These are phyloP conservation scores for Eimeria praecox DNA, from an alignment of 169 alveolate species.

Conservation along the genomic window DNA sequence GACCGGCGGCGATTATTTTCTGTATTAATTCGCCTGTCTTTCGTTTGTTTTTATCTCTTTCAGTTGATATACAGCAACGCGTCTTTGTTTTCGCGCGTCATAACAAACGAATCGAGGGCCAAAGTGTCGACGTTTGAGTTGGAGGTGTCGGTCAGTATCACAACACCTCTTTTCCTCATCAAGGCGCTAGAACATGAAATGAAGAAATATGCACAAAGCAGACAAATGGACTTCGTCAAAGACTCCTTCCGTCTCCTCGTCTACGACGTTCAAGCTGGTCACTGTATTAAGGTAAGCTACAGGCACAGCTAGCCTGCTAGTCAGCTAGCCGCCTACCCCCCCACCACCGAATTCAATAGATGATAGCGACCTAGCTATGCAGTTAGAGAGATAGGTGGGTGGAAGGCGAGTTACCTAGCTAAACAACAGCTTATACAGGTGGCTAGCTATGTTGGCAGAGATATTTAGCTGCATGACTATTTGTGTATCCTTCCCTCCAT, in stretches of 20 bases:
- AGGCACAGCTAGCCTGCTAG: neutral
- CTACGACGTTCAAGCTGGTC: conserved; percentile 55
- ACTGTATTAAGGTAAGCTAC: conserved; percentile 45
- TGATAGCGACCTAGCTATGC: neutral
- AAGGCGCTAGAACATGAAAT: conserved; percentile 33
- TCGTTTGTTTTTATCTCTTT: neutral
- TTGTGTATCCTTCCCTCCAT: too few species aligned
- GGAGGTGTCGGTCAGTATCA: conserved; percentile 6
- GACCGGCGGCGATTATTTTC: neutral
- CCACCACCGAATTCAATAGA: neutral
- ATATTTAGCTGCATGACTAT: too few species aligned
- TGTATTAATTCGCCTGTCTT: neutral
- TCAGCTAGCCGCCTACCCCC: neutral
- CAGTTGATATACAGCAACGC: conserved; percentile 71
- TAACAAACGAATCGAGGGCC: conserved; percentile 75
- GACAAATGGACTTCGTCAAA: conserved; percentile 71
- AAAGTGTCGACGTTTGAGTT: conserved; percentile 62
- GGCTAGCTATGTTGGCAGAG: neutral
- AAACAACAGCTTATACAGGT: too few species aligned
- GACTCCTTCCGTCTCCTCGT: conserved; percentile 63
- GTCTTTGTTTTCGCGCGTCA: conserved; percentile 65
- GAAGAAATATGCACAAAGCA: conserved; percentile 25
- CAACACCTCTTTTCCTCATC: conserved; percentile 41
- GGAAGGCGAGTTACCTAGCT: neutral
- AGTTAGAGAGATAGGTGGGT: neutral